phyloP scores from a whole-genome alignment of 179 eudicot genomes.

The Pouteria campechiana region DNA sequence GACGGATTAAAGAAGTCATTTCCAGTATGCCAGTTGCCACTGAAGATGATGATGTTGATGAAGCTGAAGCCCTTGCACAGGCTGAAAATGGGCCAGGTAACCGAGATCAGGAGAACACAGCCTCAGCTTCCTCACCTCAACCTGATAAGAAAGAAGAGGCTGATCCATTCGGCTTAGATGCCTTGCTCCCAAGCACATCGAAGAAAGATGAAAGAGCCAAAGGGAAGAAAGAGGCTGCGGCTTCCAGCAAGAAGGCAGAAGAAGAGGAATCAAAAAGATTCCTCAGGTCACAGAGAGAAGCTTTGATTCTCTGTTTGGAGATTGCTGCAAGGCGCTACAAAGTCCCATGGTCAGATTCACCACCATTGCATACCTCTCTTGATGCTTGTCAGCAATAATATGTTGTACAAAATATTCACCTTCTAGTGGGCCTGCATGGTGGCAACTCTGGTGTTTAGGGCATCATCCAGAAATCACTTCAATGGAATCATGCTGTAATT shows the following conservation, averaged over 20 bases:
- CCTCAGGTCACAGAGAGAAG: conserved; percentile 65
- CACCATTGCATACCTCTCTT: background rate
- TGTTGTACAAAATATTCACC: too few species aligned
- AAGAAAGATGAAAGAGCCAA: conserved; percentile 49
- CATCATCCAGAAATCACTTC: too few species aligned
- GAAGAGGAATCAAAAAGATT: conserved; percentile 57
- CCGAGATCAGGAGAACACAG: conserved; percentile 19
- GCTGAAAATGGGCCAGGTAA: conserved; percentile 13
- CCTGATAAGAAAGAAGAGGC: conserved; percentile 37
- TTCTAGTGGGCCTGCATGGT: too few species aligned
- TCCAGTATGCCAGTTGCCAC: conserved; percentile 70
- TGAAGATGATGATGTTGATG: conserved; percentile 67
- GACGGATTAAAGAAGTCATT: conserved; percentile 65
- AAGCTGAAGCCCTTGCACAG: conserved; percentile 54
- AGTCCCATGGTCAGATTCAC: conserved; percentile 64
- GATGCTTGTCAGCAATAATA: too few species aligned
- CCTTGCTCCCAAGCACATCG: conserved; percentile 40
- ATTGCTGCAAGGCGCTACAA: conserved; percentile 86
- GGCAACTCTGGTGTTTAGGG: too few species aligned
- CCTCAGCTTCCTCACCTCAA: conserved; percentile 16
- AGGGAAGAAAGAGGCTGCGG: conserved; percentile 26
- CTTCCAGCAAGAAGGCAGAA: conserved; percentile 30
- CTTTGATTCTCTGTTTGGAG: conserved; percentile 72
- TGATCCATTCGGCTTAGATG: conserved; percentile 95
- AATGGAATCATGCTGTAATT: too few species aligned